Conservation (phyloP, 176 grass and related monocot genomes). For the Microstegium vimineum region DNA sequence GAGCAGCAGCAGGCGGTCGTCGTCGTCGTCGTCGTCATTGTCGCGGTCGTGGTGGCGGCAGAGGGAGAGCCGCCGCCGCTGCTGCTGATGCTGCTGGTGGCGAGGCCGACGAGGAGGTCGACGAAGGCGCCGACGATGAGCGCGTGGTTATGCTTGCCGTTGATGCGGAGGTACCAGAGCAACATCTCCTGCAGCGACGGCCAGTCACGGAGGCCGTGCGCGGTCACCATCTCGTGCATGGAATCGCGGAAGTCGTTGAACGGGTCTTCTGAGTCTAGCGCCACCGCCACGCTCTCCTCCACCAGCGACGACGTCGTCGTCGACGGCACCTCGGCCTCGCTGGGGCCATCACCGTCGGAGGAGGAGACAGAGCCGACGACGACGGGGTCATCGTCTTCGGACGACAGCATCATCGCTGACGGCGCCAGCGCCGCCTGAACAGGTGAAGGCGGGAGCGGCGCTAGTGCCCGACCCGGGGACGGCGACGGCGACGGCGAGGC, state of each 20-base stretch:
- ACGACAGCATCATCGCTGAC: not conserved
- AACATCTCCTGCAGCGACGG: constrained; percentile 60
- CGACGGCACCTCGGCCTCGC: not conserved
- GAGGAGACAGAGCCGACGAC: too few relatives aligned
- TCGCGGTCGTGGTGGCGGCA: not conserved
- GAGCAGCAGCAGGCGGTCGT: not conserved
- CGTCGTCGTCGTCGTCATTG: not conserved
- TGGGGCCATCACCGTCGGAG: too few relatives aligned
- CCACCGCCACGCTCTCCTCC: constrained; percentile 84
- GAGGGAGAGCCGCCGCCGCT: not conserved
- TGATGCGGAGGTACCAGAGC: constrained; percentile 74
- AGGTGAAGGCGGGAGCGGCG: not conserved
- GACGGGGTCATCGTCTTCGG: not conserved
- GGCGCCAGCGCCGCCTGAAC: not conserved
- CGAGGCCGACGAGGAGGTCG: constrained; percentile 66
- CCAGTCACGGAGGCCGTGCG: constrained; percentile 70
- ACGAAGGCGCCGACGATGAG: constrained; percentile 86
- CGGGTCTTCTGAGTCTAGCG: constrained; percentile 83
- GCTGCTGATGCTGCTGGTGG: not conserved
- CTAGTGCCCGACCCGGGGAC: not conserved
- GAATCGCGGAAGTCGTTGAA: constrained; percentile 74
- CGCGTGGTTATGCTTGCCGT: constrained; percentile 71
- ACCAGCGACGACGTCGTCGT: constrained; percentile 11
- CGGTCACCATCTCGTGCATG: constrained; percentile 90
- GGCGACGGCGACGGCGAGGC: too few relatives aligned